These are phyloP conservation scores for Telopea speciosissima DNA, from an alignment of 177 flowering plant genomes.

Conservation along the genomic window DNA sequence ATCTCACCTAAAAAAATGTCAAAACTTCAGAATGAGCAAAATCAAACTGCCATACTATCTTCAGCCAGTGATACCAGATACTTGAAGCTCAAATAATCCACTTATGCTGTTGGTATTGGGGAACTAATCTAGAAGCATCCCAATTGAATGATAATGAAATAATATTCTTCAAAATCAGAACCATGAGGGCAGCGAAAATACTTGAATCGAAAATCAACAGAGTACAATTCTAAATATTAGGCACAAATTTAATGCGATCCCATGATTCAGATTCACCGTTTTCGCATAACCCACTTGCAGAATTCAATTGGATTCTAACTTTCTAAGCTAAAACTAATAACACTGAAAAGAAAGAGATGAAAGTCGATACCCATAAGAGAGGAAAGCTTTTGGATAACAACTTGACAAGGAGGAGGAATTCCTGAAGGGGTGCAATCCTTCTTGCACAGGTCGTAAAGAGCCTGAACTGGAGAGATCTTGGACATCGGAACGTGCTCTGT, in stretches of 20 bases:
- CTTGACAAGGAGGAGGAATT: constrained; percentile 37
- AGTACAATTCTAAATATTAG: background rate
- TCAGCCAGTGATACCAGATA: background rate
- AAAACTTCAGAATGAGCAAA: background rate
- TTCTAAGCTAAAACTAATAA: background rate
- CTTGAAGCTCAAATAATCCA: background rate
- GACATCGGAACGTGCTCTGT: constrained; percentile 4
- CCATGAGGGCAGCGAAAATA: too few relatives aligned
- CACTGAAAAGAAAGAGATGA: background rate
- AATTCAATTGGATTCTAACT: background rate
- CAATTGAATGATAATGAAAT: too few relatives aligned
- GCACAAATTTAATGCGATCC: constrained; percentile 10
- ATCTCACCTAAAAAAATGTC: too few relatives aligned
- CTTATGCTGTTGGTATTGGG: too few relatives aligned
- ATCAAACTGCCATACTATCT: background rate
- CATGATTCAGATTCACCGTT: constrained; percentile 10
- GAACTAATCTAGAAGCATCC: too few relatives aligned
- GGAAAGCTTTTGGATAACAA: constrained; percentile 40
- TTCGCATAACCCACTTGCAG: constrained; percentile 13
- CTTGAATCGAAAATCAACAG: too few relatives aligned
- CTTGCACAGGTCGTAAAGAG: constrained; percentile 60
- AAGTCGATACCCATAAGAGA: constrained; percentile 57
- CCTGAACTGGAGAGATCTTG: constrained; percentile 45
- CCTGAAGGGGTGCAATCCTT: constrained; percentile 47
- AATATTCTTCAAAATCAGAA: too few relatives aligned